Conservation (phyloP, 768 basidiomycete genomes). For the Kondoa malvinella region DNA sequence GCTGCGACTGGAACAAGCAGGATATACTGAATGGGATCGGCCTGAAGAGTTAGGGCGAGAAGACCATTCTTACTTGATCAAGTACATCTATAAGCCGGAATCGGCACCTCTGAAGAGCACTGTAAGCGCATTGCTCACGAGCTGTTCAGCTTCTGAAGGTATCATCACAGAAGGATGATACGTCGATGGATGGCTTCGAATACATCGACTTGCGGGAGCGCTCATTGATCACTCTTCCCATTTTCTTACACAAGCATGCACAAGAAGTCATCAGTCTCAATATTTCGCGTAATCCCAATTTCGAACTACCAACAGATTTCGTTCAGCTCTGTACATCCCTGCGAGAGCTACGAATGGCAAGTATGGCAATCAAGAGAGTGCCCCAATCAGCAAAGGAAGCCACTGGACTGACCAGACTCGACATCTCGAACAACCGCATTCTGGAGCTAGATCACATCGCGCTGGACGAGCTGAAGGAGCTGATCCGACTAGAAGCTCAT, state of each 20-base stretch:
- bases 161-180: conserved; percentile 60
- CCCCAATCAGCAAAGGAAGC: conserved; percentile 68
- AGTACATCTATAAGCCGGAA: conserved; percentile 64
- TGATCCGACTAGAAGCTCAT: conserved; percentile 55
- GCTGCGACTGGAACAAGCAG: conserved; percentile 68
- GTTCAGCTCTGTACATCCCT: conserved; percentile 70
- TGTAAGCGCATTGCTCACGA: conserved; percentile 25
- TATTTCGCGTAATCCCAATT: conserved; percentile 82
- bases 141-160: conserved; percentile 18
- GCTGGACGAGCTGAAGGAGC: conserved; percentile 54
- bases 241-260: conserved; percentile 66
- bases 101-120: conserved; percentile 10
- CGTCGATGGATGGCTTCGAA: conserved; percentile 53
- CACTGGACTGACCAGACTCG: conserved; percentile 54
- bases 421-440: conserved; percentile 82
- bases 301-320: conserved; percentile 92
- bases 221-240: conserved; percentile 71
- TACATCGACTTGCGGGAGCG: conserved; percentile 64
- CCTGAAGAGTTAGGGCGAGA: conserved; percentile 58
- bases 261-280: conserved; percentile 67
- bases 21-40: conserved; percentile 60
- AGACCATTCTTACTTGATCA: conserved; percentile 66
- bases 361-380: conserved; percentile 88
- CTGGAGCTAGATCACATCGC: conserved; percentile 70
- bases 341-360: conserved; percentile 65